phyloP scores from a whole-genome alignment of 2,329 filamentous ascomycete genomes.

The Bimuria novae-zelandiae region DNA sequence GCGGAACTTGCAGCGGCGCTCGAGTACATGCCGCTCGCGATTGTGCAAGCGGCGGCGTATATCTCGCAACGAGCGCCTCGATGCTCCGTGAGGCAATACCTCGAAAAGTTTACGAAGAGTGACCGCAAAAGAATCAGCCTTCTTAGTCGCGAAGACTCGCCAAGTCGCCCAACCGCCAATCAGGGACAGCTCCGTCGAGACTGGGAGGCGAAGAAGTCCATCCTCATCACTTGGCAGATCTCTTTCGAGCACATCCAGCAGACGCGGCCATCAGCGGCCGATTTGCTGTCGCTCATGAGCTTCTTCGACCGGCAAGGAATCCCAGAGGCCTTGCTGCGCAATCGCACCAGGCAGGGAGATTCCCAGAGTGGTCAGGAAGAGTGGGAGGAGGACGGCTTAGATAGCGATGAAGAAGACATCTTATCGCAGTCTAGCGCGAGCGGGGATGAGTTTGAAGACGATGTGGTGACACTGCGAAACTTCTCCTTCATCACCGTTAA shows the following conservation, averaged over 20 bases:
- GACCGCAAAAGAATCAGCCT: constrained; percentile 33
- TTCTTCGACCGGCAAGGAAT: constrained; percentile 21
- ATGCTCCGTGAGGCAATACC: constrained; percentile 38
- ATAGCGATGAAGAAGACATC: constrained; percentile 12
- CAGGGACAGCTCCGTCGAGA: constrained; percentile 40
- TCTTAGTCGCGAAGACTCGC: constrained; percentile 26
- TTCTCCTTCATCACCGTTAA: neutral
- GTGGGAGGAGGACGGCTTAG: neutral
- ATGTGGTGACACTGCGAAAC: neutral
- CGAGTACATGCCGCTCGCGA: constrained; percentile 40
- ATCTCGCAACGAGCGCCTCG: constrained; percentile 27
- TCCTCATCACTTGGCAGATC: constrained; percentile 45
- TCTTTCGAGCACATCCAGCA: constrained; percentile 41
- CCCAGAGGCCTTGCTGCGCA: constrained; percentile 31
- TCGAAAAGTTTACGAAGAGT: constrained; percentile 45
- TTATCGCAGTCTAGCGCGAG: neutral
- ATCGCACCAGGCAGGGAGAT: neutral
- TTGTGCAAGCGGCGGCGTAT: constrained; percentile 43
- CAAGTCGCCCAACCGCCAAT: too few relatives aligned
- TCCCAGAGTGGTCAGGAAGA: neutral
- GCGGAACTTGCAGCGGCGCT: constrained; percentile 23
- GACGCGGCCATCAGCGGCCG: constrained; percentile 13
- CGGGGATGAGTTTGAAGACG: neutral
- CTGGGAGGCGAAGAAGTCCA: constrained; percentile 37
- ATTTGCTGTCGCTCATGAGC: constrained; percentile 22